These are phyloP conservation scores for Gymnopilus junonius DNA, from an alignment of 768 basidiomycete genomes.

Conservation along the genomic window DNA sequence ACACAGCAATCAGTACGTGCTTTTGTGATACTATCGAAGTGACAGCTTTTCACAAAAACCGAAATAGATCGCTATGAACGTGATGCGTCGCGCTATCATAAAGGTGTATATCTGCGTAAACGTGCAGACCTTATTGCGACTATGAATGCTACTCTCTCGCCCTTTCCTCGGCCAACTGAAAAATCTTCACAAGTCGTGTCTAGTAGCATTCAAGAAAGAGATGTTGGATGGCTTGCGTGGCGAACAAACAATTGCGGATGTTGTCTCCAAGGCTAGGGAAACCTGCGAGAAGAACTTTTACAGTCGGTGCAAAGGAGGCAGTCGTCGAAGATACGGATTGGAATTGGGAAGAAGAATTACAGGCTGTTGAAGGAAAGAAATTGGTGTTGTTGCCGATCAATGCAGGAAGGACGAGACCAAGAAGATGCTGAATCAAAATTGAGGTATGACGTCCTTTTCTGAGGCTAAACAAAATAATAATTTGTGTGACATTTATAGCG, in stretches of 20 bases:
- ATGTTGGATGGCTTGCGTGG: constrained; percentile 76
- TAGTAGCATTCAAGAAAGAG: constrained; percentile 79
- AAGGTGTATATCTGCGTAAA: constrained; percentile 91
- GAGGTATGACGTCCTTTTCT: constrained; percentile 60
- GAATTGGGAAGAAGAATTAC: constrained; percentile 86
- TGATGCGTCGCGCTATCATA: constrained; percentile 96
- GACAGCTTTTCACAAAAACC: not conserved
- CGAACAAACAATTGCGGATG: constrained; percentile 83
- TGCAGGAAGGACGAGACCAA: constrained; percentile 97
- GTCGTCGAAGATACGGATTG: constrained; percentile 73
- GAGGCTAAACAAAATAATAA: not conserved
- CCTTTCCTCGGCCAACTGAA: constrained; percentile 95
- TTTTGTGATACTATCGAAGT: not conserved
- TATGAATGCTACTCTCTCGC: constrained; percentile 77
- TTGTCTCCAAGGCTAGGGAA: constrained; percentile 66
- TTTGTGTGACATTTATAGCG: constrained; percentile 54
- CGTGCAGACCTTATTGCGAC: constrained; percentile 78
- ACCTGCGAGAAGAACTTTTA: constrained; percentile 71
- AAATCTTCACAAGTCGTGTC: constrained; percentile 86
- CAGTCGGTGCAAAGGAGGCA: constrained; percentile 71
- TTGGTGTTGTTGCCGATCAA: constrained; percentile 81
- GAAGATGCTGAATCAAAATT: constrained; percentile 95
- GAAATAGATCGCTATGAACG: constrained; percentile 83
- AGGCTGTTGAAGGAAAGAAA: constrained; percentile 78
- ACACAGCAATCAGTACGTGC: constrained; percentile 71